Evolutionary conservation across 352 stramenopile species (phyloP), one percentile per base, ranked within the genome.

Genomic region (Discostella stelligera): DNA sequence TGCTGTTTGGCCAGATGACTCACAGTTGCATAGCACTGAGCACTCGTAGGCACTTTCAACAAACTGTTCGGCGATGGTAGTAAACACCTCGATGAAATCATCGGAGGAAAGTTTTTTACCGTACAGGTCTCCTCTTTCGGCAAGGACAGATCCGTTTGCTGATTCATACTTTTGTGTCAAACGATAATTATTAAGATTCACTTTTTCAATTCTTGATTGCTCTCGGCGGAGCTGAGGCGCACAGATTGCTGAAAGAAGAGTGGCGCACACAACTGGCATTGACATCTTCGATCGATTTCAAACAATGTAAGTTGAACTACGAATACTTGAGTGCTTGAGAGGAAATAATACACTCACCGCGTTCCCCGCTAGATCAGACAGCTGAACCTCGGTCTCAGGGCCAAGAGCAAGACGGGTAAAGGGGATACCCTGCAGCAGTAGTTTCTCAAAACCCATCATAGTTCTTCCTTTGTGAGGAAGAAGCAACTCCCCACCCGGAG

Each of bases 331-430:
- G 21, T 53, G 3, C 39, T 39, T 66, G 32, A 37, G 30, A 56
- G 65, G 23, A 13, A 20, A 52, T 69, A 30, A 67, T 68, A 74
- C 4, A 14, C 72, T 80, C 58, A 80, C 72, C 18, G 89, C 89
- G 74, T 94, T 94, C 6, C 89, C 89, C 2, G 89, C 87, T 21
- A 94, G 62, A 78, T 91, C 85, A 16, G 71, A 79, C 21, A 94
- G 59, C 52, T 94, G 82, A 8, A 92, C 87, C 69, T 94, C 89
- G 1, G 81, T 85, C 84, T 93, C 87, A 46, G 82, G 79, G 9
- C 80, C 85, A 4, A 93, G 65, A 25, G 74, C 46, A 11, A 94
- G 71, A 13, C 86, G 73, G 27, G 84, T 88, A 55, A 89, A 91
- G 7, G 89, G 89, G 65, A 94, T 93, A 48, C 89, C 89, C 69